Evolutionary conservation across 345 rosid genomes (phyloP).

Genomic region (Populus davidiana): DNA sequence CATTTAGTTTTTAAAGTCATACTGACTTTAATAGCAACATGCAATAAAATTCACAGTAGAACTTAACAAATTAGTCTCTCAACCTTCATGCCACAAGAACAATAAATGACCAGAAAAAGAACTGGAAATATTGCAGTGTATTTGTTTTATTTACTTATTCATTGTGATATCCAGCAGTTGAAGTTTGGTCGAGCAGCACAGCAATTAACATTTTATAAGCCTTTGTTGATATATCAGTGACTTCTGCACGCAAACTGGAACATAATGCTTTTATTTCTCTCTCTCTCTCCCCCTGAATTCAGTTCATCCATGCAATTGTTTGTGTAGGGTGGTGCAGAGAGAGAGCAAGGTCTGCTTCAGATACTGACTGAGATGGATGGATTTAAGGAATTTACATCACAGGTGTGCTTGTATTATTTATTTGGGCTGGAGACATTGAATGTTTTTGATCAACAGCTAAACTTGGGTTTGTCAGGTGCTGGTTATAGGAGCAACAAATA

Average conservation of each 20-base stretch:
- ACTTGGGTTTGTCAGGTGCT: slow-evolving; percentile 58
- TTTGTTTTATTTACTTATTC: too few relatives aligned
- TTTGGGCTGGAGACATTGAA: neutral
- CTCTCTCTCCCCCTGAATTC: neutral
- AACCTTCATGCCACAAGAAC: too few relatives aligned
- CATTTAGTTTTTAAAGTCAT: neutral
- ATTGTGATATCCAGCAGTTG: too few relatives aligned
- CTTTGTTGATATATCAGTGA: too few relatives aligned
- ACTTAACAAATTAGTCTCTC: neutral
- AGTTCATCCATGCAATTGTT: slow-evolving; percentile 8
- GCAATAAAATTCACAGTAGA: neutral
- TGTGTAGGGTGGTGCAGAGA: slow-evolving; percentile 91
- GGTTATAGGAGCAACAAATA: slow-evolving; percentile 95
- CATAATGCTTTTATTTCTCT: too few relatives aligned
- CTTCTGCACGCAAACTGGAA: neutral
- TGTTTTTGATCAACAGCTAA: slow-evolving; percentile 16
- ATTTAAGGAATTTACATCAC: slow-evolving; percentile 81
- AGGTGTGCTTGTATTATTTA: slow-evolving; percentile 44
- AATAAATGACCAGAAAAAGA: too few relatives aligned
- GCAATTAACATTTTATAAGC: too few relatives aligned
- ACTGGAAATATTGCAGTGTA: too few relatives aligned
- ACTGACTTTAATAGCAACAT: neutral
- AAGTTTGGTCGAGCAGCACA: too few relatives aligned
- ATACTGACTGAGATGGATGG: slow-evolving; percentile 98
- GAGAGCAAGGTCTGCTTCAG: slow-evolving; percentile 98